Base-by-base conservation (phyloP, 768 basidiomycete genomes). In the Lentinula edodes region DNA sequence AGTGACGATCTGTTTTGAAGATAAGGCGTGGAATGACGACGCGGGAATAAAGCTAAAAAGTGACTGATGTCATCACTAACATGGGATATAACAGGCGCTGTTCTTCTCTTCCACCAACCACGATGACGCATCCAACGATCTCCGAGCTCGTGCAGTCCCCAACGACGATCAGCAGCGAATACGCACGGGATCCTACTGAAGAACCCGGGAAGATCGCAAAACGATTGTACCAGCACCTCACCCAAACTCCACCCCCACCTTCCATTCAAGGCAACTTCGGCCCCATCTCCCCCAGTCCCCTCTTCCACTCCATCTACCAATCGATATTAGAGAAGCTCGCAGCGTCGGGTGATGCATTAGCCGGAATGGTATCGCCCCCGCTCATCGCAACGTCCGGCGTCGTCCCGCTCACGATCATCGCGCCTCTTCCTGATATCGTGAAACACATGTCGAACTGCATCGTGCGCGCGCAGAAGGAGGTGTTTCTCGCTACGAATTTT, bases 341-440 rank as follows among this genome's bases (percentile, higher is more conserved):
- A 5, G n/a, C 39, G 2, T 79, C 87, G 23, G 70, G 71, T 59
- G 77, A 86, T 63, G 83, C 84, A 0, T 73, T 84, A 63, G 78
- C 80, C 1, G 83, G 83, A 9, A 73, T 87, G 62, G 80, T 83
- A 54, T 84, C 86, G 1, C 88, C 88, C 0, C 76, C 83, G 7
- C 74, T 90, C n/a, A 71, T 89, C 56, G 88, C 81, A 1, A 78
- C 80, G 8, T 82, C 80, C 13, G 86, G 85, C 6, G 85, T 86
- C 15, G 79, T 88, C 36, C 88, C 86, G 13, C 73, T 88, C 38
- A 75, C 81, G 6, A 79, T 89, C 66, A 75, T 88, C 66, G 87
- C 86, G 16, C 72, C 84, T 77, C 79, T 89, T 50, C 86, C 89
- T 0, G 89, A 90, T 66, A 90, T 89, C 65, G 87, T 89, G 79